These are phyloP conservation scores for Skeletonema costatum DNA, from an alignment of 108 stramenopile genomes.

Conservation along the genomic window DNA sequence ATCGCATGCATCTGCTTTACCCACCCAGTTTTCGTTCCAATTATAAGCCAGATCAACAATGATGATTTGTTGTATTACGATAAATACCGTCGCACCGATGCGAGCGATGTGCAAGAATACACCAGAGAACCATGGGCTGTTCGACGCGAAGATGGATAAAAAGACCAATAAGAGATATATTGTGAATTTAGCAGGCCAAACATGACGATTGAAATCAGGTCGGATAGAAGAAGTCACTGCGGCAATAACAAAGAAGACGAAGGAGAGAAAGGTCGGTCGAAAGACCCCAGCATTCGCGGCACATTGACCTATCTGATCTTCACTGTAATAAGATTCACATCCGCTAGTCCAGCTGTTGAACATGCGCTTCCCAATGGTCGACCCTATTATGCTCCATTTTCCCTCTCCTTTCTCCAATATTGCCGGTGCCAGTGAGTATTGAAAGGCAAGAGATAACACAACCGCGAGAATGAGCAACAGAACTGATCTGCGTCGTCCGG, in stretches of 20 bases:
- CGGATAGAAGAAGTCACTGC: conserved; percentile 56
- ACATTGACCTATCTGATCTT: conserved; percentile 51
- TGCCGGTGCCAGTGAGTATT: conserved; percentile 76
- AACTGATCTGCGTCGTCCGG: conserved; percentile 81
- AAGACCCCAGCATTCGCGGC: conserved; percentile 82
- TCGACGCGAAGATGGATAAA: conserved; percentile 63
- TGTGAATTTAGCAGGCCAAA: conserved; percentile 83
- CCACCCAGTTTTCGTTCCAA: conserved; percentile 87
- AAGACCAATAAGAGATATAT: conserved; percentile 65
- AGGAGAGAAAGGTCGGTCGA: conserved; percentile 69
- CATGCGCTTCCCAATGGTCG: conserved; percentile 55
- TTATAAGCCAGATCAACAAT: conserved; percentile 88
- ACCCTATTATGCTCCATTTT: conserved; percentile 64
- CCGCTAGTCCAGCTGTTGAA: conserved; percentile 68
- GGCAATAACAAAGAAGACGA: conserved; percentile 64
- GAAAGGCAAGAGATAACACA: conserved; percentile 65
- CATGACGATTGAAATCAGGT: conserved; percentile 66
- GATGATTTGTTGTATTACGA: conserved; percentile 81
- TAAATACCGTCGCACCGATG: conserved; percentile 66
- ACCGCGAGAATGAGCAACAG: conserved; percentile 66
- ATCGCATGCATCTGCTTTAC: conserved; percentile 73
- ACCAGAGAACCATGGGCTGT: conserved; percentile 58
- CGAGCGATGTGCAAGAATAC: conserved; percentile 73
- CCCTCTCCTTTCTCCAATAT: conserved; percentile 50
- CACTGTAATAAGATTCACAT: conserved; percentile 62